Evolutionary conservation across 345 rosid genomes (phyloP).

Genomic region (Salix arbutifolia): DNA sequence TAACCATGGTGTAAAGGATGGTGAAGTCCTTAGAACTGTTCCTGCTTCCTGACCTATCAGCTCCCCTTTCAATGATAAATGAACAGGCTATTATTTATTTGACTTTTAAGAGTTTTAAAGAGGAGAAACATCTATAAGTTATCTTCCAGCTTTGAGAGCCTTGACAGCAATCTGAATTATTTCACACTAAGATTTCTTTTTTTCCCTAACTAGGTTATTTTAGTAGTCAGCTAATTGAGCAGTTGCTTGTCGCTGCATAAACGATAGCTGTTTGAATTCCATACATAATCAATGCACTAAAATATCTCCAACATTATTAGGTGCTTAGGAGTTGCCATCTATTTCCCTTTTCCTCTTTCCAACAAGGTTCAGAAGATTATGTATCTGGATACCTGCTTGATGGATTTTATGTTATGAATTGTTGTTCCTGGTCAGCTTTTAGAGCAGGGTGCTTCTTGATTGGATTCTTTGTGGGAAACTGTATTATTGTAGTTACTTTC

Average conservation of each 20-base stretch:
- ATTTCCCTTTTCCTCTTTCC: too few species aligned
- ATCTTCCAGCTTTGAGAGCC: too few species aligned
- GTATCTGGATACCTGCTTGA: too few species aligned
- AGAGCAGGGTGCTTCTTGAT: background rate
- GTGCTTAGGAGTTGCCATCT: background rate
- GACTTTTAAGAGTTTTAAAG: too few species aligned
- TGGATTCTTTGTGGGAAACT: background rate
- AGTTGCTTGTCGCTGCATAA: too few species aligned
- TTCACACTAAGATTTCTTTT: too few species aligned
- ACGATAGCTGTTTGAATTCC: too few species aligned
- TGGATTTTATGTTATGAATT: background rate
- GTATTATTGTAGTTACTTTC: background rate
- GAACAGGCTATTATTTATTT: background rate
- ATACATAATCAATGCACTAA: background rate
- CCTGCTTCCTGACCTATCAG: background rate
- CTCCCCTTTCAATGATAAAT: background rate
- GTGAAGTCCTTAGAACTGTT: background rate
- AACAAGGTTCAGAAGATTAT: too few species aligned
- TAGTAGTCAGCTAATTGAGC: too few species aligned
- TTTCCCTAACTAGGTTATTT: too few species aligned
- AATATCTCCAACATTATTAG: background rate
- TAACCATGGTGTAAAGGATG: background rate
- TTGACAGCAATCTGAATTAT: too few species aligned
- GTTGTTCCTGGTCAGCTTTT: background rate
- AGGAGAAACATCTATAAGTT: too few species aligned